Evolutionary conservation across 1,284 basidiomycete species (phyloP).

Genomic region (Pseudozyma hubeiensis): DNA sequence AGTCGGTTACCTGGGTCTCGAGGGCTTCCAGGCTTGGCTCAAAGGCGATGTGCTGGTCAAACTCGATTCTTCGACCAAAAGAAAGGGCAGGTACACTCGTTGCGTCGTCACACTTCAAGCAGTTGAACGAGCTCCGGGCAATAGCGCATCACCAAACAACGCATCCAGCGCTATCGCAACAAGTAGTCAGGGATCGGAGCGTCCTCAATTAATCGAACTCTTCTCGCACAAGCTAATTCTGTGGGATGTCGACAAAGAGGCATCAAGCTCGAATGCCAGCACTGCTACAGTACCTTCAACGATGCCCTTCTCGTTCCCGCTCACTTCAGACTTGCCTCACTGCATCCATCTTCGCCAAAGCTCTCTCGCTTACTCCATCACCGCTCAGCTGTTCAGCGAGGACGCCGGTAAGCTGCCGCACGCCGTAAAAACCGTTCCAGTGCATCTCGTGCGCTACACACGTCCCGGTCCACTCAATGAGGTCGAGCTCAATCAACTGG

Average conservation of each 20-base stretch:
- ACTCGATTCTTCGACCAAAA: slow-evolving; percentile 43
- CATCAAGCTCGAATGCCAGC: slow-evolving; percentile 27
- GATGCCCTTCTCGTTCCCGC: slow-evolving; percentile 62
- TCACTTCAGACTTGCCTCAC: slow-evolving; percentile 64
- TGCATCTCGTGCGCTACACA: slow-evolving; percentile 63
- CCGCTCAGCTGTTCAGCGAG: slow-evolving; percentile 49
- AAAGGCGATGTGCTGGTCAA: slow-evolving; percentile 67
- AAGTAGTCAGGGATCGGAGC: not conserved
- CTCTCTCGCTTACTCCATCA: slow-evolving; percentile 56
- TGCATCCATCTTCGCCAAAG: slow-evolving; percentile 61
- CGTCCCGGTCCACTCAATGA: slow-evolving; percentile 45
- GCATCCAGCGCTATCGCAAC: not conserved
- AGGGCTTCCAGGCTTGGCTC: slow-evolving; percentile 58
- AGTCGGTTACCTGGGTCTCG: slow-evolving; percentile 63
- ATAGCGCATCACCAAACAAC: not conserved
- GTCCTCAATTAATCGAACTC: slow-evolving; percentile 38
- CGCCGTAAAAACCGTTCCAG: slow-evolving; percentile 38
- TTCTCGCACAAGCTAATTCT: slow-evolving; percentile 50
- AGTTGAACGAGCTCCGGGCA: slow-evolving; percentile 11
- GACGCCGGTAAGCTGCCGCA: slow-evolving; percentile 25
- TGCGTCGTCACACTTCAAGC: slow-evolving; percentile 36
- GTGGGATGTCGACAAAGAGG: slow-evolving; percentile 46
- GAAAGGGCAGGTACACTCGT: slow-evolving; percentile 31
- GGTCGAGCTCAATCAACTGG: slow-evolving; percentile 28
- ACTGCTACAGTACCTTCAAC: slow-evolving; percentile 42